These are phyloP conservation scores for Schoenoplectus triqueter DNA, from an alignment of 202 grass and related monocot species.

Conservation along the genomic window DNA sequence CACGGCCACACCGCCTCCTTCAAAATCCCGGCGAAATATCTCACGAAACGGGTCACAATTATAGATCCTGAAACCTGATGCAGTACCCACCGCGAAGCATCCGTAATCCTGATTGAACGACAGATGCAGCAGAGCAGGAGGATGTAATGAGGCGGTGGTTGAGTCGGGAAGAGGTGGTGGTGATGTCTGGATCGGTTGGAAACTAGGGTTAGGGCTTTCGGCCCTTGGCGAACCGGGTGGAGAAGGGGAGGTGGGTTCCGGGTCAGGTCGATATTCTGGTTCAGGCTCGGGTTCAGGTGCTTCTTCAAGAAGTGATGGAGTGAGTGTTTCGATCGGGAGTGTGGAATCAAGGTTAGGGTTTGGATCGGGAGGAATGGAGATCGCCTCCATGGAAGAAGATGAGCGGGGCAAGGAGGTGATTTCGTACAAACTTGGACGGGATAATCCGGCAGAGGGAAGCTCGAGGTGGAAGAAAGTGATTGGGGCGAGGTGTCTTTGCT, in stretches of 20 bases:
- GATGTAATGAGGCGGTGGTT: neutral
- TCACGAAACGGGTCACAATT: constrained; percentile 51
- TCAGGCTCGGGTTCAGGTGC: constrained; percentile 23
- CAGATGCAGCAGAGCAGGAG: constrained; percentile 41
- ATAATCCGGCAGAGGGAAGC: neutral
- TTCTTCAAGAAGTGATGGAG: constrained; percentile 18
- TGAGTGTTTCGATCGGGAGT: constrained; percentile 24
- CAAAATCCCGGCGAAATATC: constrained; percentile 41
- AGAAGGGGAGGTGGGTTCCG: constrained; percentile 20
- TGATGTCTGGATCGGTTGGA: constrained; percentile 22
- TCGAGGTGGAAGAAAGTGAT: neutral
- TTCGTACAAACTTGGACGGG: neutral
- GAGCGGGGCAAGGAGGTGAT: constrained; percentile 7
- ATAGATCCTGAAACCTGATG: constrained; percentile 50
- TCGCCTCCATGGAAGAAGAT: constrained; percentile 41
- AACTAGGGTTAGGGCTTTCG: constrained; percentile 36
- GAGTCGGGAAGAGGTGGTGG: neutral
- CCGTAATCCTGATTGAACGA: constrained; percentile 57
- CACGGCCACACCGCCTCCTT: constrained; percentile 41
- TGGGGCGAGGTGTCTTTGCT: constrained; percentile 27
- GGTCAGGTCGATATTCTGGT: constrained; percentile 20
- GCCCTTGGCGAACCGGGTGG: constrained; percentile 11
- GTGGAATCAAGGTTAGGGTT: constrained; percentile 20
- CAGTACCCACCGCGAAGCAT: constrained; percentile 59
- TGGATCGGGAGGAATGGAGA: constrained; percentile 44